phyloP scores from a whole-genome alignment of 1,139 yeast species.

The Kazachstania sp. region DNA sequence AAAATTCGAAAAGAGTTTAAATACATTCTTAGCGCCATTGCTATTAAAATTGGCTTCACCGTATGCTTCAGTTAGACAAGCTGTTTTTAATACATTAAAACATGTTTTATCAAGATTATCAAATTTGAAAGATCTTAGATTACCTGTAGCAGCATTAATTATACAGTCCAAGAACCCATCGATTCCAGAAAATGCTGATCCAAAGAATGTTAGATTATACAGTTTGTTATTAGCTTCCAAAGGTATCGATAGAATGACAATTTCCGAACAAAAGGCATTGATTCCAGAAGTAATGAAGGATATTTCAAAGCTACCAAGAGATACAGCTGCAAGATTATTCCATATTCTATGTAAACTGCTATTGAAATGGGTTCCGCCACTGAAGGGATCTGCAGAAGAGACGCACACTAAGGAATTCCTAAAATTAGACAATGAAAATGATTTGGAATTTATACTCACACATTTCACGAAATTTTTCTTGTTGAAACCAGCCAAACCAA shows the following conservation, averaged over 20 bases:
- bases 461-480: slow-evolving; percentile 51
- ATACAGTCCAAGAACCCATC: slow-evolving; percentile 54
- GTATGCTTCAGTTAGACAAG: slow-evolving; percentile 55
- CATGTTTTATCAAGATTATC: slow-evolving; percentile 61
- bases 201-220: slow-evolving; percentile 52
- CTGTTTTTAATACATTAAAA: slow-evolving; percentile 58
- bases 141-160: slow-evolving; percentile 58
- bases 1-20: slow-evolving; percentile 54
- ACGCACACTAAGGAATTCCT: slow-evolving; percentile 32
- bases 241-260: slow-evolving; percentile 47
- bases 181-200: slow-evolving; percentile 37
- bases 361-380: slow-evolving; percentile 43
- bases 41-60: slow-evolving; percentile 71
- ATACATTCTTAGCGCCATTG: slow-evolving; percentile 65
- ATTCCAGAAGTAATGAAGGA: slow-evolving; percentile 44
- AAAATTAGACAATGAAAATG: slow-evolving; percentile 27
- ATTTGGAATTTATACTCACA: slow-evolving; percentile 37
- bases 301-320: slow-evolving; percentile 34
- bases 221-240: slow-evolving; percentile 58
- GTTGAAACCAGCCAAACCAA: slow-evolving; percentile 39
- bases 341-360: slow-evolving; percentile 51
- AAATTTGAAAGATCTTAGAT: slow-evolving; percentile 43
- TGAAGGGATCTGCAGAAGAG: slow-evolving; percentile 39
- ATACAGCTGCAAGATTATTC: slow-evolving; percentile 53
- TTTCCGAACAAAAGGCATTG: slow-evolving; percentile 32